Percentiles rank a stretch among this genome's conserved stretches.
These are phyloP conservation scores for Dactylorhiza incarnata DNA, from an alignment of 106 monocot genomes.

Conservation along the genomic window DNA sequence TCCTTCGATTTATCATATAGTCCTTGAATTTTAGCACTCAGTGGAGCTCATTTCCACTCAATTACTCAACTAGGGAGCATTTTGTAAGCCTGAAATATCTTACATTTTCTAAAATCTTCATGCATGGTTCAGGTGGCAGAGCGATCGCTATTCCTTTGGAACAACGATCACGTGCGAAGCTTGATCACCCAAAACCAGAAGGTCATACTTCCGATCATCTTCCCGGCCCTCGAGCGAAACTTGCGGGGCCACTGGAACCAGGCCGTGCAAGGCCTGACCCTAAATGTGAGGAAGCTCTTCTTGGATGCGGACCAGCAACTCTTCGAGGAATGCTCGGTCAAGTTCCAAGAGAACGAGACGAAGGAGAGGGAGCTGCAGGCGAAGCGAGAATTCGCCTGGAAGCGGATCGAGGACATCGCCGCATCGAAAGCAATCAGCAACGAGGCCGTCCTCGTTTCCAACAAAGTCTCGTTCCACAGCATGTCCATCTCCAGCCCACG, in stretches of 20 bases:
- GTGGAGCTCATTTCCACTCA: background rate
- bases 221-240: conserved; percentile 38
- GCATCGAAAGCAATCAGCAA: conserved; percentile 30
- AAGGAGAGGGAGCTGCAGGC: conserved; percentile 11
- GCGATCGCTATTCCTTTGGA: conserved; percentile 48
- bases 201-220: conserved; percentile 39
- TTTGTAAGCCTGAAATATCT: background rate
- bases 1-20: too few species aligned
- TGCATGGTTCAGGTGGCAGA: conserved; percentile 25
- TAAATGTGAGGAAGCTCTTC: conserved; percentile 42
- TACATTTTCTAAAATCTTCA: background rate
- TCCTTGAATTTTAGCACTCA: too few species aligned
- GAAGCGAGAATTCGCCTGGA: conserved; percentile 34
- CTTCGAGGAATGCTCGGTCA: conserved; percentile 27
- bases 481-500: conserved; percentile 3
- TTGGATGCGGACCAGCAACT: conserved; percentile 35
- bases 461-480: conserved; percentile 15
- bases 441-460: conserved; percentile 30
- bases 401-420: conserved; percentile 36
- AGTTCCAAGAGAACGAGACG: conserved; percentile 18
- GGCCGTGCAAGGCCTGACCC: conserved; percentile 45
- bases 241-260: conserved; percentile 45
- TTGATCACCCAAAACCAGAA: conserved; percentile 42
- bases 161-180: conserved; percentile 43
- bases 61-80: background rate